phyloP scores from a whole-genome alignment of 2,329 filamentous ascomycete genomes.

The Didymella segeticola region DNA sequence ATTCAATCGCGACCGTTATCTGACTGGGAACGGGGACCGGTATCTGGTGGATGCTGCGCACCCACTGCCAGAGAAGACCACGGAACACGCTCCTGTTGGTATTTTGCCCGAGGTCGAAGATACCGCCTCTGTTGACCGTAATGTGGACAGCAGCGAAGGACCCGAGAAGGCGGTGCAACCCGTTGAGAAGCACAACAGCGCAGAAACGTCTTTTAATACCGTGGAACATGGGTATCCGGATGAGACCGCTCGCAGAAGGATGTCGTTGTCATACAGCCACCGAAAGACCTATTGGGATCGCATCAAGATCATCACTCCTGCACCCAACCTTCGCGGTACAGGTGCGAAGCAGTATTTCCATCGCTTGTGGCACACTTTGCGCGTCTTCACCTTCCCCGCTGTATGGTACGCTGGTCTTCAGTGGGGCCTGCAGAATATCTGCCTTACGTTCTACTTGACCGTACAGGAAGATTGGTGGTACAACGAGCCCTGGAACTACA shows the following conservation, averaged over 20 bases:
- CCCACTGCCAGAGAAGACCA: slow-evolving; percentile 11
- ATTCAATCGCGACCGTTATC: slow-evolving; percentile 24
- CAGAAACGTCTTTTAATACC: slow-evolving; percentile 6
- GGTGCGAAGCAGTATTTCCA: slow-evolving; percentile 62
- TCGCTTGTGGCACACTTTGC: slow-evolving; percentile 62
- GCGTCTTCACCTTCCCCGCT: slow-evolving; percentile 65
- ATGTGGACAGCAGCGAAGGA: not conserved
- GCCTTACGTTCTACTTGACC: slow-evolving; percentile 65
- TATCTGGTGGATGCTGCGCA: slow-evolving; percentile 16
- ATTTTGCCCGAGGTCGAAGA: slow-evolving; percentile 6
- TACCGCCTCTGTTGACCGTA: not conserved
- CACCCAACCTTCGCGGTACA: slow-evolving; percentile 60
- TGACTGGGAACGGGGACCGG: slow-evolving; percentile 11
- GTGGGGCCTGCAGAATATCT: slow-evolving; percentile 67
- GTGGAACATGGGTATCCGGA: slow-evolving; percentile 2
- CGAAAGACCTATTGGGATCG: slow-evolving; percentile 62
- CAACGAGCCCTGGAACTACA: slow-evolving; percentile 62
- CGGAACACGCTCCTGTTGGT: slow-evolving; percentile 7
- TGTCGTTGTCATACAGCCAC: slow-evolving; percentile 18
- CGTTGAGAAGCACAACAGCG: slow-evolving; percentile 12
- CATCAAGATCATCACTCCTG: slow-evolving; percentile 63
- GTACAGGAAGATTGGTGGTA: slow-evolving; percentile 65
- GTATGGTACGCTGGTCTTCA: slow-evolving; percentile 65
- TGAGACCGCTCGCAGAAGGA: slow-evolving; percentile 21
- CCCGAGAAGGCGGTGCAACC: slow-evolving; percentile 14